phyloP scores from a whole-genome alignment of 116 monocot genomes.

The Iris pallida region DNA sequence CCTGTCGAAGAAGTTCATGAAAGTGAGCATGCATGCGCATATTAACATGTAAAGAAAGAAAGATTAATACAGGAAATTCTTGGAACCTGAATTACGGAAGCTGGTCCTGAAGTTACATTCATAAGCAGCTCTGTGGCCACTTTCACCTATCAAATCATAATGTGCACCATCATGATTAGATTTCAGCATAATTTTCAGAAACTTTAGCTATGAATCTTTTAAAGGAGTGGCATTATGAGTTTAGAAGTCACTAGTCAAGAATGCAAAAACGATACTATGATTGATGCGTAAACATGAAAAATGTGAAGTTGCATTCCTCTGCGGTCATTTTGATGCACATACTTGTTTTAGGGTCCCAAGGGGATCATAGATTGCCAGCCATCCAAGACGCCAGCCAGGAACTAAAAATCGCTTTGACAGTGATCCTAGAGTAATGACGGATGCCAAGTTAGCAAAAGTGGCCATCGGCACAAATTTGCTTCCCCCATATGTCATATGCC shows the following conservation, averaged over 20 bases:
- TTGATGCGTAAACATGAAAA: not conserved
- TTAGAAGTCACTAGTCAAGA: not conserved
- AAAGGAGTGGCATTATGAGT: not conserved
- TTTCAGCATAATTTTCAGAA: not conserved
- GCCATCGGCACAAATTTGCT: conserved; percentile 65
- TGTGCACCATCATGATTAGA: not conserved
- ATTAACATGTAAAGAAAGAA: not conserved
- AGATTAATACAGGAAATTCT: not conserved
- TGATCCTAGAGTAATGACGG: conserved; percentile 66
- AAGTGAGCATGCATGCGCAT: not conserved
- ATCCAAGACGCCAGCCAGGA: conserved; percentile 90
- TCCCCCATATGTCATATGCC: conserved; percentile 63
- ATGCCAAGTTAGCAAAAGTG: conserved; percentile 46
- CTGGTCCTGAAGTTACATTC: conserved; percentile 68
- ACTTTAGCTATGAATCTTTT: not conserved
- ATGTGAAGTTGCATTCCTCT: not conserved
- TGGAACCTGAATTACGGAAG: conserved; percentile 69
- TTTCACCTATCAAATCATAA: conserved; percentile 38
- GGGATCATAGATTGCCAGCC: conserved; percentile 63
- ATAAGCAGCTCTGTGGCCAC: conserved; percentile 64
- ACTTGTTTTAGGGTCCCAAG: conserved; percentile 52
- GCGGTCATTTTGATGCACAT: not conserved
- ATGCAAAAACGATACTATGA: not conserved
- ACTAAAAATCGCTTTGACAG: conserved; percentile 78
- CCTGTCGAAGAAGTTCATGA: conserved; percentile 28